These are phyloP conservation scores for Actinidia chinensis DNA, from an alignment of 179 eudicot species.

Conservation along the genomic window DNA sequence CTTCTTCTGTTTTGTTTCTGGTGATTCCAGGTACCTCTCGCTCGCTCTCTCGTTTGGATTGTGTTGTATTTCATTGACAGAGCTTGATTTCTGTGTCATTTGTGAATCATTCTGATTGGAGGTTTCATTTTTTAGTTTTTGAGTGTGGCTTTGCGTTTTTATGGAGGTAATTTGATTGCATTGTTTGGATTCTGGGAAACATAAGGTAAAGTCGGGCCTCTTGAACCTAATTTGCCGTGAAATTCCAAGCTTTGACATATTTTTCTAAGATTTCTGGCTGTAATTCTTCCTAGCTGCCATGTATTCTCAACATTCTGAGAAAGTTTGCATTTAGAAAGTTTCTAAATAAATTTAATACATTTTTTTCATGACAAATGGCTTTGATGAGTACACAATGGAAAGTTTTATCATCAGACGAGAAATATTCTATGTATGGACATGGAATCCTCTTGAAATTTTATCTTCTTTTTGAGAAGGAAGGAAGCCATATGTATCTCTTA, in stretches of 20 bases:
- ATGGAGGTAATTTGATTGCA: background rate
- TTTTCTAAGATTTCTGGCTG: slow-evolving; percentile 3
- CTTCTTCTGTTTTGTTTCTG: slow-evolving; percentile 20
- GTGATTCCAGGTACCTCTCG: slow-evolving; percentile 16
- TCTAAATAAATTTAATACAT: background rate
- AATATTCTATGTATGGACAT: background rate
- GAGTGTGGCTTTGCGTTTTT: background rate
- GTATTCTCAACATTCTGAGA: background rate
- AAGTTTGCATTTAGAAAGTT: background rate
- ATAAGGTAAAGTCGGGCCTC: background rate
- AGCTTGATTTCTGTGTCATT: slow-evolving; percentile 12
- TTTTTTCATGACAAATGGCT: background rate
- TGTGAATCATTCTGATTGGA: background rate
- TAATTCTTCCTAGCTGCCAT: background rate
- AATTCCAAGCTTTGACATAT: background rate
- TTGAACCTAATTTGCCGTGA: background rate
- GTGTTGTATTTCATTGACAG: background rate
- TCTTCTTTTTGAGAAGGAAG: background rate
- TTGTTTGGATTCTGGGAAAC: slow-evolving; percentile 5
- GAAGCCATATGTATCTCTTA: background rate
- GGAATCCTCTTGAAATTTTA: background rate
- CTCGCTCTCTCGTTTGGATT: background rate
- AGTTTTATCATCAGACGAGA: background rate
- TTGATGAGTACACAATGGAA: background rate
- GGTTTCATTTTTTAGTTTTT: background rate